These are phyloP conservation scores for Kodamaea kaohsiungensis DNA, from an alignment of 805 yeast species.

Conservation along the genomic window DNA sequence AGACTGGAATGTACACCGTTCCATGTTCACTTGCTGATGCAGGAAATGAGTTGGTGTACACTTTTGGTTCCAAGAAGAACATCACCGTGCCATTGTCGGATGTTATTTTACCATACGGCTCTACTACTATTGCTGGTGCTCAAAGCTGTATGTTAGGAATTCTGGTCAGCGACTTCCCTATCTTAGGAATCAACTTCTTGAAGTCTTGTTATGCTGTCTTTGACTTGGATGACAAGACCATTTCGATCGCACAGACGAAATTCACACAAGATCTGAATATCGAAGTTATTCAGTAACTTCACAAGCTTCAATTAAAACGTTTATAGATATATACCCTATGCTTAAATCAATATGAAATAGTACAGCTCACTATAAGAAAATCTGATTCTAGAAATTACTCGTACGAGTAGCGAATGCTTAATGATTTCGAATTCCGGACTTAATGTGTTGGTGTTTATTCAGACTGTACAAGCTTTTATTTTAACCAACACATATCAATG, in stretches of 20 bases:
- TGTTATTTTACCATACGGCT: conserved; percentile 14
- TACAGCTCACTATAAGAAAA: too few species aligned
- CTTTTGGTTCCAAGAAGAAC: conserved; percentile 12
- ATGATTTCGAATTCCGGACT: too few species aligned
- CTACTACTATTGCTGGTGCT: background rate
- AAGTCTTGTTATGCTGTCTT: conserved; percentile 27
- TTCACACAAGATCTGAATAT: conserved; percentile 16
- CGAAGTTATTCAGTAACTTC: conserved; percentile 9
- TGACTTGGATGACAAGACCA: conserved; percentile 25
- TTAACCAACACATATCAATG: too few species aligned
- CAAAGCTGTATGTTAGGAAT: conserved; percentile 14
- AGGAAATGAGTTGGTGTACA: conserved; percentile 13
- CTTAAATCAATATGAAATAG: background rate
- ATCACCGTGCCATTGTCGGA: conserved; percentile 18
- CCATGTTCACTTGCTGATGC: conserved; percentile 16
- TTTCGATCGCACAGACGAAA: conserved; percentile 26
- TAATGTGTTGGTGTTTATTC: too few species aligned
- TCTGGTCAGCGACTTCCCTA: conserved; percentile 14
- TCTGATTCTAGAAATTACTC: too few species aligned
- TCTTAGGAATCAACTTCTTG: conserved; percentile 31
- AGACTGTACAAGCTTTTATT: too few species aligned
- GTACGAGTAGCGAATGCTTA: too few species aligned
- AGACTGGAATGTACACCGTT: conserved; percentile 13
- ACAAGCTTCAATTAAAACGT: conserved; percentile 7
- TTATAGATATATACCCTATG: background rate